phyloP scores from a whole-genome alignment of 108 stramenopile species.

The Skeletonema potamos region DNA sequence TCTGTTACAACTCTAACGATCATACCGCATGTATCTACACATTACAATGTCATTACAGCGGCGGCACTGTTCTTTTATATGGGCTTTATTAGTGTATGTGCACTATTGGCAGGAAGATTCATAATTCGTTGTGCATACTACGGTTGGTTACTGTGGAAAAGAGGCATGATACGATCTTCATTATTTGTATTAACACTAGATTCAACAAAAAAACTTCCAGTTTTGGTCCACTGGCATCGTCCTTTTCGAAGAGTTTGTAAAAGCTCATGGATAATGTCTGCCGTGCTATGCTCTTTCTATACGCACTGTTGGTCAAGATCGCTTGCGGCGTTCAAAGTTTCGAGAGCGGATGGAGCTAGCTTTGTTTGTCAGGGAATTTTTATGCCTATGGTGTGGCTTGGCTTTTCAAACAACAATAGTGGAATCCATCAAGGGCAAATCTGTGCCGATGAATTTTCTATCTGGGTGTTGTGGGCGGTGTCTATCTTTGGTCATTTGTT shows the following conservation, averaged over 20 bases:
- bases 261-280: slow-evolving; percentile 32
- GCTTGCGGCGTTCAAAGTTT: slow-evolving; percentile 43
- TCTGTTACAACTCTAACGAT: slow-evolving; percentile 47
- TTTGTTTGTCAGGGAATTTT: slow-evolving; percentile 38
- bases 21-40: slow-evolving; percentile 48
- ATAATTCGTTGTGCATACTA: slow-evolving; percentile 42
- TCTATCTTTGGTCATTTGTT: slow-evolving; percentile 29
- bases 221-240: slow-evolving; percentile 44
- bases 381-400: slow-evolving; percentile 23
- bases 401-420: slow-evolving; percentile 4
- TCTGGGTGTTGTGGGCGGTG: slow-evolving; percentile 39
- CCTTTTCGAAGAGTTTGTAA: slow-evolving; percentile 51
- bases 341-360: slow-evolving; percentile 34
- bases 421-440: slow-evolving; percentile 10
- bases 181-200: neutral
- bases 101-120: slow-evolving; percentile 43
- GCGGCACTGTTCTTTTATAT: slow-evolving; percentile 57
- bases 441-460: slow-evolving; percentile 42
- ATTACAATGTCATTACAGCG: slow-evolving; percentile 55
- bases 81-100: slow-evolving; percentile 35
- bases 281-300: slow-evolving; percentile 41
- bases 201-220: slow-evolving; percentile 17
- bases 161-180: neutral
- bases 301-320: slow-evolving; percentile 58
- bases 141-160: slow-evolving; percentile 28